Base-by-base conservation (phyloP, 140 eudicot species). In the Bidens hawaiensis region DNA sequence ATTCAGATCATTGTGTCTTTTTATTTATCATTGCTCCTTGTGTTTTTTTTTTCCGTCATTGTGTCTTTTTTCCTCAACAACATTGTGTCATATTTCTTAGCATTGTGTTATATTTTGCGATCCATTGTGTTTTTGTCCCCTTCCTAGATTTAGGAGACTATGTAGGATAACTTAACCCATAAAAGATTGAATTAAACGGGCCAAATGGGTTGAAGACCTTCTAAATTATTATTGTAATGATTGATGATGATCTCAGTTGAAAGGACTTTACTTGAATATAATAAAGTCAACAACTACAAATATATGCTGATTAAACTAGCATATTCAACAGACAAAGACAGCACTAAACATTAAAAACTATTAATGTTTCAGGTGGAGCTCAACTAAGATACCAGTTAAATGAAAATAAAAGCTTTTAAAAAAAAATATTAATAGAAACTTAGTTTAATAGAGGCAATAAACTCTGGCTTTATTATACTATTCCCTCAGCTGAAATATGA, bases 281-380 rank as follows among this genome's bases (percentile, higher is more conserved):
- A 50, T n/a, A 22, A 47, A 18, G 69, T 28, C 46, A 64, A 46
- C 69, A 45, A 64, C 47, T 47, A 64, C 59, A 64, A 64, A 50
- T 17, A 14, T 27, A 12, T 28, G 46, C 19, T 19, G 59, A 46
- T 46, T 45, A 27, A 47, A 30, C 30, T 47, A 17, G n/a, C n/a
- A 47, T 50, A 46, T 65, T 49, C 22, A 65, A 48, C 60, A 14
- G 16, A 21, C 19, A n/a, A 36, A 49, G 36, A 19, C 34, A 46
- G 49, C 69, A 48, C 36, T 19, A 19, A 31, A 31, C 36, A 55
- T 48, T 19, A 18, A 31, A 65, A 18, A 61, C 0, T 42, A 18
- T 64, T 49, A 49, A 49, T 49, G 60, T 48, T 64, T 30, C 12
- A 45, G 59, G 46, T 48, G 60, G 70, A 48, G 70, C 33, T 64